Evolutionary conservation across 208 protist species (phyloP).

Genomic region (Acanthamoeba healyi): DNA sequence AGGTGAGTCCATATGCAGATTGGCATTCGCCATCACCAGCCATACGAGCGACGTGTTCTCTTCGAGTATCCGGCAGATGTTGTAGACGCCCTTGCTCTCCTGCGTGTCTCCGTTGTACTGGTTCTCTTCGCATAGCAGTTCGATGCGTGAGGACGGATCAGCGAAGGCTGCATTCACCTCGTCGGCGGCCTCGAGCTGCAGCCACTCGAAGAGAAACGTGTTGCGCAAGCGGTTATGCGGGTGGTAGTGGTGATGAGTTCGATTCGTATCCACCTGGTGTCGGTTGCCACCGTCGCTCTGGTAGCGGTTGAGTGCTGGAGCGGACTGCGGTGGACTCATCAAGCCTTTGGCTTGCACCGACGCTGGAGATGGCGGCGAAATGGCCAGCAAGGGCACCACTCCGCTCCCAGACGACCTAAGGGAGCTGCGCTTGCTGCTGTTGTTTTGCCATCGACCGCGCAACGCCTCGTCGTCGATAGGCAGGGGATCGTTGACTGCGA

Average conservation of each 20-base stretch:
- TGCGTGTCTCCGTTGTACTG: background rate
- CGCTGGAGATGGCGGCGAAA: background rate
- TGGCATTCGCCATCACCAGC: constrained; percentile 24
- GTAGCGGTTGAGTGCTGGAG: background rate
- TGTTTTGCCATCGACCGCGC: background rate
- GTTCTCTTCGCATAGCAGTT: constrained; percentile 3
- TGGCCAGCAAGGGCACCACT: background rate
- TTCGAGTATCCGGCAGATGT: constrained; percentile 20
- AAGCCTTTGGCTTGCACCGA: background rate
- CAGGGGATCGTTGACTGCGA: background rate
- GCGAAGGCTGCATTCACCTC: background rate
- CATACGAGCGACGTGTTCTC: constrained; percentile 41
- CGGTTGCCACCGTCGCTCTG: background rate
- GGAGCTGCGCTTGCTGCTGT: background rate
- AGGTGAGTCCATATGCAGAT: background rate
- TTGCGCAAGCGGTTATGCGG: constrained; percentile 26
- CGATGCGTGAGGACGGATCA: background rate
- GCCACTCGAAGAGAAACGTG: constrained; percentile 40
- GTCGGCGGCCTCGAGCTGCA: background rate
- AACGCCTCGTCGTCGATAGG: background rate
- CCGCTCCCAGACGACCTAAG: background rate
- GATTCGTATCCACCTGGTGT: background rate
- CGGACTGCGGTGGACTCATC: background rate
- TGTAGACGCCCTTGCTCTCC: background rate
- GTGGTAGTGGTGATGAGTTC: background rate